These are phyloP conservation scores for Trichocladium uniseriatum DNA, from an alignment of 495 filamentous ascomycete species.

Conservation along the genomic window DNA sequence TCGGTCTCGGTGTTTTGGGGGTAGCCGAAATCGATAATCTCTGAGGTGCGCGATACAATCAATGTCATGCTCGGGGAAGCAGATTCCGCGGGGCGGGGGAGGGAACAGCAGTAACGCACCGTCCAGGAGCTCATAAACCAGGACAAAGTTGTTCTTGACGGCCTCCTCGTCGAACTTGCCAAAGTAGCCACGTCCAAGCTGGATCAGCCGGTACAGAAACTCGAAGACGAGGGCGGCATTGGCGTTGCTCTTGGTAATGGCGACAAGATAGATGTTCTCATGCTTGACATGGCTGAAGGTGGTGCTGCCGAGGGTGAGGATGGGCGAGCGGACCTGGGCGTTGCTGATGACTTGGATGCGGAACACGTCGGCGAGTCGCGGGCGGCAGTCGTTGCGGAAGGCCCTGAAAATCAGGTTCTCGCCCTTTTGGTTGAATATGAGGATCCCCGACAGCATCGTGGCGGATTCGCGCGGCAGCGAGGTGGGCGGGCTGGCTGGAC, in stretches of 20 bases:
- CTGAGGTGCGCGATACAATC: constrained; percentile 34
- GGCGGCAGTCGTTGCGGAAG: constrained; percentile 95
- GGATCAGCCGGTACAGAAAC: constrained; percentile 87
- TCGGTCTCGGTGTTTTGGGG: constrained; percentile 99
- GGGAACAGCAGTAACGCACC: constrained; percentile 42
- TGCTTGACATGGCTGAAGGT: constrained; percentile 99
- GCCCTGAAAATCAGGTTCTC: constrained; percentile 99
- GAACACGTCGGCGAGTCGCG: constrained; percentile 95
- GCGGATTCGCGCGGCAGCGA: not conserved
- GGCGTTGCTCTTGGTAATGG: constrained; percentile 98
- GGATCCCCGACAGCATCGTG: constrained; percentile 89
- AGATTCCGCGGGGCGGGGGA: not conserved
- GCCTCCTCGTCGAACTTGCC: constrained; percentile 99
- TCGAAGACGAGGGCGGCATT: constrained; percentile 98
- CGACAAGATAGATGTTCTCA: constrained; percentile 98
- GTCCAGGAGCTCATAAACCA: constrained; percentile 96
- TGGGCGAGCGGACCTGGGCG: constrained; percentile 92
- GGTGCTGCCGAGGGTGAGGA: constrained; percentile 92
- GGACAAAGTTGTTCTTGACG: constrained; percentile 98
- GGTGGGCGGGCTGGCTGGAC: not conserved
- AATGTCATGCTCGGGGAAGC: not conserved
- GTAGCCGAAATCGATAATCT: constrained; percentile 98
- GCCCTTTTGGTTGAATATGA: constrained; percentile 99
- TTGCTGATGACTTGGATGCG: constrained; percentile 99
- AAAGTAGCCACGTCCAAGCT: constrained; percentile 91